These are phyloP conservation scores for Aspergillus sp. DNA, from an alignment of 2,329 filamentous ascomycete species.

Conservation along the genomic window DNA sequence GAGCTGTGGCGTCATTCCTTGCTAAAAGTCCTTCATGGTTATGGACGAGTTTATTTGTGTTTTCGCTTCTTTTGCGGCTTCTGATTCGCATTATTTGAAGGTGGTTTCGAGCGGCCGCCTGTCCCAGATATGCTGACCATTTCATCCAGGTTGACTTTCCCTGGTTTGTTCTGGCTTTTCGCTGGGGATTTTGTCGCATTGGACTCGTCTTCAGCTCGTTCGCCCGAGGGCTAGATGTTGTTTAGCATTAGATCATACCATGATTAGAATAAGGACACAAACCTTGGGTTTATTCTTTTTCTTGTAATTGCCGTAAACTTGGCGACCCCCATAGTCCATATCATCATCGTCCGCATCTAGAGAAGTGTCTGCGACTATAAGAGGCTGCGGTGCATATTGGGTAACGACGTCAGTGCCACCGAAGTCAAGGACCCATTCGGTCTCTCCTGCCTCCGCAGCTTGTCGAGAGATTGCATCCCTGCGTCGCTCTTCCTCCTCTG, in stretches of 20 bases:
- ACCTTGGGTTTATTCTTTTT: conserved; percentile 31
- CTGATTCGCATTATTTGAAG: conserved; percentile 10
- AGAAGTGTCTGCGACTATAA: conserved; percentile 34
- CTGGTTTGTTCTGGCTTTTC: conserved; percentile 12
- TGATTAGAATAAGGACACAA: conserved; percentile 12
- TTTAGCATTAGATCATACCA: background rate
- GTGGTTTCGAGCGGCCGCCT: conserved; percentile 19
- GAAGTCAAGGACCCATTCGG: conserved; percentile 45
- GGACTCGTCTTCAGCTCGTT: conserved; percentile 14
- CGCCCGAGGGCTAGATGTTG: conserved; percentile 11
- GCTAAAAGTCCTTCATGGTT: background rate
- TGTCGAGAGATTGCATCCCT: conserved; percentile 40
- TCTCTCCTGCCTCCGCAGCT: conserved; percentile 45
- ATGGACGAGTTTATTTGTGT: conserved; percentile 17
- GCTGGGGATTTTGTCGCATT: conserved; percentile 6
- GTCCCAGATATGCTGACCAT: conserved; percentile 35
- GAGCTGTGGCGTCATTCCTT: background rate
- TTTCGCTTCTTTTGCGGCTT: conserved; percentile 28
- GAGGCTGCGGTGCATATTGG: conserved; percentile 24
- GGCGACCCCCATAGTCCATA: conserved; percentile 31
- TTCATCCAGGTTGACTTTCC: conserved; percentile 18
- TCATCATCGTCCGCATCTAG: conserved; percentile 35
- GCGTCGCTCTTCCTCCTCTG: conserved; percentile 43
- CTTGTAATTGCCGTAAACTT: conserved; percentile 41
- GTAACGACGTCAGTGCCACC: conserved; percentile 17